Evolutionary conservation across 2,329 filamentous ascomycete species (phyloP).

Genomic region (Apiospora pterosperma): DNA sequence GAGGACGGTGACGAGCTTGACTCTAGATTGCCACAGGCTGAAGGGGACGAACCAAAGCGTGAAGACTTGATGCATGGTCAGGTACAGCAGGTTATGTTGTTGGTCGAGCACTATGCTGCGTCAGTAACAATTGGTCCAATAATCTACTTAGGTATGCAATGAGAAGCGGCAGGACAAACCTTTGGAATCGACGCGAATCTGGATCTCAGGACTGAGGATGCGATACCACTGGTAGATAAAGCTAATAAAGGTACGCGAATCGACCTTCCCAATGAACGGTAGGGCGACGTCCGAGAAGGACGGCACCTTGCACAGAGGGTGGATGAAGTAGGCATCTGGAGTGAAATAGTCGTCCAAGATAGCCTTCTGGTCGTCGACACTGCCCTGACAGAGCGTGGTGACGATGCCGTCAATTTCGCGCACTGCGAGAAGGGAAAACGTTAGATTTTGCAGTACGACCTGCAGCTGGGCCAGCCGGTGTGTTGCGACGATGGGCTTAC

Average conservation of each 20-base stretch:
- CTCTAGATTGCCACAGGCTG: constrained; percentile 56
- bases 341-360: constrained; percentile 73
- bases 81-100: constrained; percentile 64
- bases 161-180: constrained; percentile 31
- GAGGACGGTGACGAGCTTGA: constrained; percentile 66
- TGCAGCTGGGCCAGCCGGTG: not conserved
- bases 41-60: constrained; percentile 75
- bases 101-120: constrained; percentile 62
- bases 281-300: constrained; percentile 41
- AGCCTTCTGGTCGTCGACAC: constrained; percentile 60
- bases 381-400: constrained; percentile 63
- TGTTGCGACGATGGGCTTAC: constrained; percentile 7
- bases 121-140: not conserved
- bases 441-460: not conserved
- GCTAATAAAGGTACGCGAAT: constrained; percentile 64
- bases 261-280: constrained; percentile 39
- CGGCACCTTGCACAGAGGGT: constrained; percentile 73
- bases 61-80: constrained; percentile 72
- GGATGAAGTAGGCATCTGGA: constrained; percentile 67
- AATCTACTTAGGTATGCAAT: not conserved
- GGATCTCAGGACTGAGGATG: constrained; percentile 72
- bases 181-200: constrained; percentile 60
- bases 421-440: constrained; percentile 25
- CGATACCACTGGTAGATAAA: constrained; percentile 82
- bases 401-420: constrained; percentile 66